Percentiles rank a stretch among this genome's conserved stretches.
Conservation (phyloP, 179 eudicot species). For the Heliamphora pulchella region DNA sequence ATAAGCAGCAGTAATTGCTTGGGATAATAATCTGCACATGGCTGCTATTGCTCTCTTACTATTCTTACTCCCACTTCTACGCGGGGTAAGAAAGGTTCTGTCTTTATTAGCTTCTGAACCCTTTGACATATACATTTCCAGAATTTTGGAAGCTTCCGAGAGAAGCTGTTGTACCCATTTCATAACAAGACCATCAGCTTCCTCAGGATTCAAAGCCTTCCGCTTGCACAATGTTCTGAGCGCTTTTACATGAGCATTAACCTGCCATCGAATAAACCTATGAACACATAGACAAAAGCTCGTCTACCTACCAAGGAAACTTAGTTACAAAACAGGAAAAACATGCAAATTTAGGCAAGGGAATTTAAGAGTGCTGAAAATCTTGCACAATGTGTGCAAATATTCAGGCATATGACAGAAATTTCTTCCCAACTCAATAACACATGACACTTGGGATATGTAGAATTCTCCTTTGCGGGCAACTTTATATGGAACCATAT, state of each 20-base stretch:
- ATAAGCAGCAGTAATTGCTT: slow-evolving; percentile 64
- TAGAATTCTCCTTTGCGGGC: background rate
- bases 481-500: background rate
- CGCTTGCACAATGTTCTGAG: slow-evolving; percentile 80
- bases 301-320: background rate
- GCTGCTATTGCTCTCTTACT: slow-evolving; percentile 36
- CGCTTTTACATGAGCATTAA: slow-evolving; percentile 91
- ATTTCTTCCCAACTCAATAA: background rate
- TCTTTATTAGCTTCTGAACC: slow-evolving; percentile 42
- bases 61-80: slow-evolving; percentile 30
- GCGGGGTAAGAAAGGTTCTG: slow-evolving; percentile 56
- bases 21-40: slow-evolving; percentile 33
- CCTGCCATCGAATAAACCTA: slow-evolving; percentile 41
- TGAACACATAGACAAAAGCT: background rate
- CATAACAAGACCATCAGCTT: slow-evolving; percentile 63
- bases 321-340: background rate
- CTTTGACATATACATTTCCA: slow-evolving; percentile 52
- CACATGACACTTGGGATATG: background rate
- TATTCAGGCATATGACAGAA: background rate
- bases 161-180: slow-evolving; percentile 65
- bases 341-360: background rate
- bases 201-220: slow-evolving; percentile 56
- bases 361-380: background rate
- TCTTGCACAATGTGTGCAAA: background rate
- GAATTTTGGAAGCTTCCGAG: slow-evolving; percentile 48